Evolutionary conservation across 2,329 filamentous ascomycete genomes (phyloP).

Genomic region (Alternaria ethzedia): DNA sequence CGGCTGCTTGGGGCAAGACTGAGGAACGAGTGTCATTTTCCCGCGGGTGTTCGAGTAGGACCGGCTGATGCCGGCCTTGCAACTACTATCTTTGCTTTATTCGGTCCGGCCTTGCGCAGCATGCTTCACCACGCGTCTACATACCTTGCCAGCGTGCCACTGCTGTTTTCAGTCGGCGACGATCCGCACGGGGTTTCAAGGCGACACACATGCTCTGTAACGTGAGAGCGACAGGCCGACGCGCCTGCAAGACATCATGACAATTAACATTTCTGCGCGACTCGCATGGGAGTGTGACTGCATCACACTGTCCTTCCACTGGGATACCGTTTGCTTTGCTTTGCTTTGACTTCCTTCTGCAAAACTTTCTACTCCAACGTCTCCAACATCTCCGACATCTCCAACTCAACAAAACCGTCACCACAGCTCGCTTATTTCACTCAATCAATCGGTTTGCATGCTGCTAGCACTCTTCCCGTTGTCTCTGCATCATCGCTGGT

Average conservation of each 20-base stretch:
- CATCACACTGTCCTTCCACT: background rate
- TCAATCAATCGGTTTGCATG: slow-evolving; percentile 6
- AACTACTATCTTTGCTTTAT: slow-evolving; percentile 2
- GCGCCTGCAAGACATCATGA: background rate
- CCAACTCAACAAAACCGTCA: background rate
- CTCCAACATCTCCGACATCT: background rate
- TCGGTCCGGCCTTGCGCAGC: slow-evolving; percentile 8
- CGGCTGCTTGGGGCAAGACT: slow-evolving; percentile 1
- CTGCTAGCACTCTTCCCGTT: slow-evolving; percentile 4
- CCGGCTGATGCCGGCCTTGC: slow-evolving; percentile 7
- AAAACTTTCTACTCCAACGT: background rate
- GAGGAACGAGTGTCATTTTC: slow-evolving; percentile 3
- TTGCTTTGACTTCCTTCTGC: background rate
- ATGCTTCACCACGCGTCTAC: slow-evolving; percentile 3
- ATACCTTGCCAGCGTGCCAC: slow-evolving; percentile 2
- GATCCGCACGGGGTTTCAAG: slow-evolving; percentile 8
- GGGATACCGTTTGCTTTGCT: background rate
- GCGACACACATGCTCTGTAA: background rate
- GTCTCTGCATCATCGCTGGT: slow-evolving; percentile 8
- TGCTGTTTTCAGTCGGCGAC: slow-evolving; percentile 1
- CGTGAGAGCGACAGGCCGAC: background rate
- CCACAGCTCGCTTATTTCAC: background rate
- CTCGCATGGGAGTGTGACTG: background rate
- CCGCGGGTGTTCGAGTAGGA: background rate
- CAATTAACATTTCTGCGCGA: background rate